These are phyloP conservation scores for Lodderomyces jiufengensis DNA, from an alignment of 1,139 yeast species.

Conservation along the genomic window DNA sequence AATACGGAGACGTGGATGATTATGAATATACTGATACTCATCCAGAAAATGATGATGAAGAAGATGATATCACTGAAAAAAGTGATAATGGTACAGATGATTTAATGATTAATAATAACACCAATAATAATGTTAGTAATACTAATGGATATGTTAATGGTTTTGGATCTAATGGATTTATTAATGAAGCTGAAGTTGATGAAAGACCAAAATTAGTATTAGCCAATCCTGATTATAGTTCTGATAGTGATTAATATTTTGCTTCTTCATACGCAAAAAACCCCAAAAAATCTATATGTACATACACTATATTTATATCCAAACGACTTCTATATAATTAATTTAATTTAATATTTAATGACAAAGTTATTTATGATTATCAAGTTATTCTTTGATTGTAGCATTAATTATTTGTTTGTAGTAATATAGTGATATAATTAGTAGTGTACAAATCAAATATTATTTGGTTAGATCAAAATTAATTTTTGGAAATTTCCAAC, in stretches of 20 bases:
- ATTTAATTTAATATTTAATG: too few relatives aligned
- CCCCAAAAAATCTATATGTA: too few relatives aligned
- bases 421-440: too few relatives aligned
- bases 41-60: conserved; percentile 2
- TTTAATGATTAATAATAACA: too few relatives aligned
- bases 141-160: conserved; percentile 1
- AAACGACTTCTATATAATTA: too few relatives aligned
- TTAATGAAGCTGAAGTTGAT: conserved; percentile 22
- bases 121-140: too few relatives aligned
- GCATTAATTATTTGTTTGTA: too few relatives aligned
- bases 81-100: background rate
- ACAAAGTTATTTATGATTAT: too few relatives aligned
- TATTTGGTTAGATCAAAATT: too few relatives aligned
- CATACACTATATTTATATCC: too few relatives aligned
- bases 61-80: background rate
- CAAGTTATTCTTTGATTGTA: too few relatives aligned
- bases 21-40: conserved; percentile 17
- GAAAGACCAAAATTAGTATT: conserved; percentile 52
- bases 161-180: conserved; percentile 1
- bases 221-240: conserved; percentile 61
- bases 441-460: background rate
- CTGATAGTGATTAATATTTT: conserved; percentile 7
- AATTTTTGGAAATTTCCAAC: background rate
- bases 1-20: conserved; percentile 25
- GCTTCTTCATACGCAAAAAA: background rate